Conservation (phyloP, 1,284 basidiomycete species). For the Polyporus tsugae region DNA sequence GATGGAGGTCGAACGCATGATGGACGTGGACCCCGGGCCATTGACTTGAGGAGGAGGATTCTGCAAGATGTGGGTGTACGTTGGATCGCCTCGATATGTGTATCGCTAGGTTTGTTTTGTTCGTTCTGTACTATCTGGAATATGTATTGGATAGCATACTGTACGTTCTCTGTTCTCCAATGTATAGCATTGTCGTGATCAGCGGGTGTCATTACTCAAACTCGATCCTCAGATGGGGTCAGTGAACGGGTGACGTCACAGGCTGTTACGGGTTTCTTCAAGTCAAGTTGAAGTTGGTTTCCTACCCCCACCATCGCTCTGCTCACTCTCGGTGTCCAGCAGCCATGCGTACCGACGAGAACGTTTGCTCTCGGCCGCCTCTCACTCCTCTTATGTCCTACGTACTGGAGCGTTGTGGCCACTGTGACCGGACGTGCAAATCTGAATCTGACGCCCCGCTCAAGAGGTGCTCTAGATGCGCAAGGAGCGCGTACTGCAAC, state of each 20-base stretch:
- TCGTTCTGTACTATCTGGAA: constrained; percentile 1
- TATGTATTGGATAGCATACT: background rate
- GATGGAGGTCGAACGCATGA: constrained; percentile 26
- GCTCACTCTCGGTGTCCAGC: too few species aligned
- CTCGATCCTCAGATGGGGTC: too few species aligned
- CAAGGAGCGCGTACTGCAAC: background rate
- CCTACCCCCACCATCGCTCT: background rate
- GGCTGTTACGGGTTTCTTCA: background rate
- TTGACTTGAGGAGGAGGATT: background rate
- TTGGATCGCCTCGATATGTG: background rate
- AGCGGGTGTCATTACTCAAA: background rate
- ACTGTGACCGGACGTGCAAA: background rate
- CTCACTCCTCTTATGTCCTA: background rate
- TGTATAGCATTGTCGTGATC: background rate
- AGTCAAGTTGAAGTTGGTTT: background rate
- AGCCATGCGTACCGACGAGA: background rate
- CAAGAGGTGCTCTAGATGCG: constrained; percentile 2
- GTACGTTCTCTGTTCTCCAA: background rate
- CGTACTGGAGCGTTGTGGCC: too few species aligned
- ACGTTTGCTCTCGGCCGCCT: background rate
- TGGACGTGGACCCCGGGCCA: constrained; percentile 14
- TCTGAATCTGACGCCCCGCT: background rate
- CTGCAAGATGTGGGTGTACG: background rate
- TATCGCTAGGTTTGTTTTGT: background rate
- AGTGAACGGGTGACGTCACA: too few species aligned